Conservation (phyloP, 768 basidiomycete genomes). For the Omphalotus guepiniiformis region DNA sequence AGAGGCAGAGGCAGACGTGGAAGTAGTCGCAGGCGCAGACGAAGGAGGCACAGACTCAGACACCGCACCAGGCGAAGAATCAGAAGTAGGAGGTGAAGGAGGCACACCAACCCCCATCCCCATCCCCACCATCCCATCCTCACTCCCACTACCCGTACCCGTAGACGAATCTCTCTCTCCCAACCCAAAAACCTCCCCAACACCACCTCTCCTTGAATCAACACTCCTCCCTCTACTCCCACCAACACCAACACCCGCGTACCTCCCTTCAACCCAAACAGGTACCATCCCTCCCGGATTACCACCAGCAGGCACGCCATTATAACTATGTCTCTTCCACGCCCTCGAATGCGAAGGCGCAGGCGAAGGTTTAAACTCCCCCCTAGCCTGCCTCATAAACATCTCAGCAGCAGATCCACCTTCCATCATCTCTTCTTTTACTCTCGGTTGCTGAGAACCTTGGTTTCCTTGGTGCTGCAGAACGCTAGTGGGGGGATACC, state of each 20-base stretch:
- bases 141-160: no score
- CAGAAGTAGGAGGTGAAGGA: not conserved
- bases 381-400: constrained; percentile 59
- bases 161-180: no score
- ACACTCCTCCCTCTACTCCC: not conserved
- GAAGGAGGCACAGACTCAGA: constrained; percentile 1
- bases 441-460: no score
- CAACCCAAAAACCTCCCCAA: no score
- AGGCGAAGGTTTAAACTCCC: constrained; percentile 39
- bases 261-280: constrained; percentile 5
- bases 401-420: constrained; percentile 57
- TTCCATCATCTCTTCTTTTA: no score
- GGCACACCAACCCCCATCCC: no score
- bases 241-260: not conserved
- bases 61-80: not conserved
- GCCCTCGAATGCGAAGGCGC: constrained; percentile 12
- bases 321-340: constrained; percentile 7
- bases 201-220: constrained; percentile 1
- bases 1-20: not conserved
- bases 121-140: no score
- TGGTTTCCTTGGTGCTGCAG: not conserved
- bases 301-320: constrained; percentile 5
- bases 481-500: no score
- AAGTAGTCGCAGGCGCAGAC: not conserved
- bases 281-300: not conserved